phyloP scores from a whole-genome alignment of 148 eudicot species.

The Arctostaphylos glauca region DNA sequence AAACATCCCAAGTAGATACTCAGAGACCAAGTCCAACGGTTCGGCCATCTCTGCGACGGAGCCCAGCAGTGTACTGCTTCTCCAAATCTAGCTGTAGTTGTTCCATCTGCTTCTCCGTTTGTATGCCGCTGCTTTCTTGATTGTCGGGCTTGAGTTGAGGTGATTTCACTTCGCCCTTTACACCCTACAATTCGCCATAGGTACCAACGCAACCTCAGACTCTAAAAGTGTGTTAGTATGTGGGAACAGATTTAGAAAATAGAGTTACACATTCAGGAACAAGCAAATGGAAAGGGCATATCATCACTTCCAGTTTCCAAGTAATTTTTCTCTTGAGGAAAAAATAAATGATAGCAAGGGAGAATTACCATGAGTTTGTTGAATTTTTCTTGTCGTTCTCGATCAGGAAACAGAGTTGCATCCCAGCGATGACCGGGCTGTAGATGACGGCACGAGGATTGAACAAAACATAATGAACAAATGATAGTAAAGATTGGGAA shows the following conservation, averaged over 20 bases:
- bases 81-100: constrained; percentile 81
- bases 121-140: constrained; percentile 34
- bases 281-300: background rate
- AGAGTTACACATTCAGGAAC: background rate
- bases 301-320: background rate
- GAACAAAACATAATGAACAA: constrained; percentile 15
- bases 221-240: constrained; percentile 94
- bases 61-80: constrained; percentile 95
- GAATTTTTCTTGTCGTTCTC: constrained; percentile 92
- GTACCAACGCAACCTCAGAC: constrained; percentile 99
- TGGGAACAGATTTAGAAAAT: constrained; percentile 15
- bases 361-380: constrained; percentile 97
- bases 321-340: background rate
- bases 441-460: constrained; percentile 17
- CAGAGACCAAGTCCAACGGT: constrained; percentile 93
- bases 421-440: constrained; percentile 89
- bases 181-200: constrained; percentile 99
- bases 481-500: constrained; percentile 25
- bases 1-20: constrained; percentile 15
- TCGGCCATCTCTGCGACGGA: constrained; percentile 91
- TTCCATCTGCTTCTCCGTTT: constrained; percentile 61
- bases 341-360: constrained; percentile 2
- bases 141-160: constrained; percentile 37
- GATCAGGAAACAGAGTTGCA: constrained; percentile 69
- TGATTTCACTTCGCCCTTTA: constrained; percentile 70